These are phyloP conservation scores for Heterobasidion parviporum DNA, from an alignment of 1,284 basidiomycete species.

Conservation along the genomic window DNA sequence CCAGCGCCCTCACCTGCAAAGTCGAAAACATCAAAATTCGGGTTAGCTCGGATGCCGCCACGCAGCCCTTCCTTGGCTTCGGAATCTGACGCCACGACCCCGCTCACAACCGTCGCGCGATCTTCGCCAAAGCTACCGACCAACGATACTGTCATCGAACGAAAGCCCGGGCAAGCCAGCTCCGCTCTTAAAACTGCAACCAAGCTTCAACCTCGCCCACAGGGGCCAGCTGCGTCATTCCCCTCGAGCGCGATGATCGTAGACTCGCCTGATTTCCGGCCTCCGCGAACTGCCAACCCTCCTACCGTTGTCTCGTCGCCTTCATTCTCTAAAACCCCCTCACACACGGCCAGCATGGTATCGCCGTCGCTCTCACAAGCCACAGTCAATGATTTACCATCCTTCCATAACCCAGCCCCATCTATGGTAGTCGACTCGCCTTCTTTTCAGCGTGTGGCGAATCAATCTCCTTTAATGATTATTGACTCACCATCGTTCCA, in stretches of 20 bases:
- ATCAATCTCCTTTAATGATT: conserved; percentile 16
- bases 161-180: conserved; percentile 1
- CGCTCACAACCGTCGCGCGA: conserved; percentile 16
- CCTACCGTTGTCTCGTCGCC: not conserved
- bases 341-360: too few species aligned
- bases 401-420: not conserved
- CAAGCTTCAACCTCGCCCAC: not conserved
- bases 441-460: conserved; percentile 11
- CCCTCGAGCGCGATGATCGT: not conserved
- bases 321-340: not conserved
- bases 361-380: not conserved
- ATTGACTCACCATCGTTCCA: conserved; percentile 32
- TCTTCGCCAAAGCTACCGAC: conserved; percentile 24
- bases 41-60: conserved; percentile 17
- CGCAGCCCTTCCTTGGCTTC: conserved; percentile 1
- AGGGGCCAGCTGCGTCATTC: not conserved
- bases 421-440: conserved; percentile 16
- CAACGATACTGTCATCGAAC: conserved; percentile 17
- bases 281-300: not conserved
- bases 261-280: not conserved
- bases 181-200: not conserved
- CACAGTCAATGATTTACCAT: not conserved
- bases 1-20: conserved; percentile 4
- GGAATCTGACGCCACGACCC: conserved; percentile 14
- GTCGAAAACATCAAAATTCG: conserved; percentile 34